phyloP scores from a whole-genome alignment of 2,329 filamentous ascomycete species.

The Capronia americana region DNA sequence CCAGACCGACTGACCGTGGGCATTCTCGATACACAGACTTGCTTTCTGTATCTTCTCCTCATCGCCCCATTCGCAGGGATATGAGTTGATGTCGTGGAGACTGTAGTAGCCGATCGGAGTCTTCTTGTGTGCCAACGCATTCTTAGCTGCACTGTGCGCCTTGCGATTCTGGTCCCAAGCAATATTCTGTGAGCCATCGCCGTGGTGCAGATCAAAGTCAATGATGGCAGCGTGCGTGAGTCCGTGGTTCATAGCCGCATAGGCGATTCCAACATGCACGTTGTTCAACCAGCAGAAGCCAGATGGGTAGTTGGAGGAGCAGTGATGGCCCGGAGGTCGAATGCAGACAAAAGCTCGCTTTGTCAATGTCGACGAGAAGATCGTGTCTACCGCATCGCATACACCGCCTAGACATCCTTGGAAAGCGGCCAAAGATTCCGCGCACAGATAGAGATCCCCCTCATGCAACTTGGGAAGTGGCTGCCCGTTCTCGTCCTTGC shows the following conservation, averaged over 20 bases:
- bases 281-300: constrained; percentile 99
- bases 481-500: constrained; percentile 50
- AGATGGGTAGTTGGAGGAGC: constrained; percentile 84
- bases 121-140: constrained; percentile 77
- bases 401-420: constrained; percentile 92
- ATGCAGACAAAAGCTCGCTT: constrained; percentile 89
- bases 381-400: constrained; percentile 86
- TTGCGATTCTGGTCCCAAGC: constrained; percentile 87
- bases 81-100: constrained; percentile 97
- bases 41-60: constrained; percentile 92
- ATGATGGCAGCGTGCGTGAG: constrained; percentile 93
- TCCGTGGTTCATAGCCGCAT: constrained; percentile 81
- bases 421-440: constrained; percentile 83
- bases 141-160: constrained; percentile 68
- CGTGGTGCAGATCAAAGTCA: constrained; percentile 90
- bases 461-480: constrained; percentile 70
- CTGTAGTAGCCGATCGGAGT: constrained; percentile 94
- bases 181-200: constrained; percentile 94
- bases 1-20: constrained; percentile 93
- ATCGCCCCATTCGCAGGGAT: constrained; percentile 93
- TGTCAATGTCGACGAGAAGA: constrained; percentile 68
- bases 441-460: constrained; percentile 88
- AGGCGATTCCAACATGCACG: constrained; percentile 93
- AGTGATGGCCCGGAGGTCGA: constrained; percentile 93
- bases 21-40: constrained; percentile 90